A percentile compares a stretch with the other conserved stretches of the same genome.
Evolutionary conservation across 2,329 filamentous ascomycete genomes (phyloP).

Genomic region (Escovopsis weberi): DNA sequence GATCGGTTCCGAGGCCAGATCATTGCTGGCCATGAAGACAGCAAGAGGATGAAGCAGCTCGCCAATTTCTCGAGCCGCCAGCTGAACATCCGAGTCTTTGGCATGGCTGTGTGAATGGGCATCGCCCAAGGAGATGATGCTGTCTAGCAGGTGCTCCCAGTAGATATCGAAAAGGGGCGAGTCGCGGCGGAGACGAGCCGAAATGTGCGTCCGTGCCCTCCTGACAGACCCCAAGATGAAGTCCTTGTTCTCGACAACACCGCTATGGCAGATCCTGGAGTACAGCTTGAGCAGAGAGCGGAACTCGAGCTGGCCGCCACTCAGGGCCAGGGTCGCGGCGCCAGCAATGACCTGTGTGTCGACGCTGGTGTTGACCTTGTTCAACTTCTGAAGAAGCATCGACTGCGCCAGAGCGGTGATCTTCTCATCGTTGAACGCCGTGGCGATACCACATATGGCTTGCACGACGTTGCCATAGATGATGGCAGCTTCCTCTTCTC

Average conservation of each 20-base stretch:
- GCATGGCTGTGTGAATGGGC: conserved; percentile 59
- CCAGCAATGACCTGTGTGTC: conserved; percentile 79
- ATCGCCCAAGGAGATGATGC: conserved; percentile 82
- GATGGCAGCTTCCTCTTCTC: conserved; percentile 63
- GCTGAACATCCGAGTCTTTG: conserved; percentile 62
- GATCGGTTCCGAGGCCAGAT: conserved; percentile 33
- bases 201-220: conserved; percentile 67
- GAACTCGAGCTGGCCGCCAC: conserved; percentile 69
- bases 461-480: conserved; percentile 86
- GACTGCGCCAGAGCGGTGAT: conserved; percentile 87
- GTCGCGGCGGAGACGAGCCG: conserved; percentile 48
- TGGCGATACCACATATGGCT: conserved; percentile 82
- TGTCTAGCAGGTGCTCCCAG: conserved; percentile 67
- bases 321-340: conserved; percentile 61
- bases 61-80: conserved; percentile 75
- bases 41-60: conserved; percentile 82
- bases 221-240: conserved; percentile 60
- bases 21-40: conserved; percentile 57
- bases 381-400: conserved; percentile 92
- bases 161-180: conserved; percentile 74
- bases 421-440: conserved; percentile 69
- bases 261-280: conserved; percentile 57
- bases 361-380: conserved; percentile 64
- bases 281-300: conserved; percentile 76
- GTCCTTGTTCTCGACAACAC: conserved; percentile 52